Conservation (phyloP, 2,329 filamentous ascomycete species). For the Ophidiomyces ophidiicola region DNA sequence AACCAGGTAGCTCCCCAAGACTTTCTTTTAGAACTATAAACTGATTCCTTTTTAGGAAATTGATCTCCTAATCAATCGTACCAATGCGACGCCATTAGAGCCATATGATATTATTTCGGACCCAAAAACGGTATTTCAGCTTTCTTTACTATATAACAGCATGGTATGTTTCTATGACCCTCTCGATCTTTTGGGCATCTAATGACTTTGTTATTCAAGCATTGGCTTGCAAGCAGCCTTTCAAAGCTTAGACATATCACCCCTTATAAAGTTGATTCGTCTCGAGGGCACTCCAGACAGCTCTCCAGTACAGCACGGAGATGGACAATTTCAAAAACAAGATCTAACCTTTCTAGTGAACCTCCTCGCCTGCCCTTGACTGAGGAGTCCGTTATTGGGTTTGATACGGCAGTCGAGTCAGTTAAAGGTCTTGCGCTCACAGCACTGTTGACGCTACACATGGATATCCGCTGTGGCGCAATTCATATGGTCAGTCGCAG, state of each 20-base stretch:
- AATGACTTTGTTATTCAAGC: slow-evolving; percentile 31
- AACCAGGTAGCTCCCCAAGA: slow-evolving; percentile 39
- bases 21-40: background rate
- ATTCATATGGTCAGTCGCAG: slow-evolving; percentile 61
- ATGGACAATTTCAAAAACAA: slow-evolving; percentile 60
- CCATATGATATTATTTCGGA: slow-evolving; percentile 80
- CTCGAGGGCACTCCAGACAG: slow-evolving; percentile 32
- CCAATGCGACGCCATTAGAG: slow-evolving; percentile 51
- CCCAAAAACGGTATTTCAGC: slow-evolving; percentile 67
- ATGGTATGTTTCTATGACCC: slow-evolving; percentile 43
- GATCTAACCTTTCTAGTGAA: slow-evolving; percentile 44
- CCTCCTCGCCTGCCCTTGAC: slow-evolving; percentile 80
- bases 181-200: background rate
- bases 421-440: slow-evolving; percentile 70
- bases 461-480: slow-evolving; percentile 76
- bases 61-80: slow-evolving; percentile 40
- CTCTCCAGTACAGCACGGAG: slow-evolving; percentile 49
- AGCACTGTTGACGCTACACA: slow-evolving; percentile 72
- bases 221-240: slow-evolving; percentile 83
- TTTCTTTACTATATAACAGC: slow-evolving; percentile 87
- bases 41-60: slow-evolving; percentile 36
- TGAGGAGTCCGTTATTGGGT: slow-evolving; percentile 68
- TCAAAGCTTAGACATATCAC: slow-evolving; percentile 72
- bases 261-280: slow-evolving; percentile 58
- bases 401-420: slow-evolving; percentile 74